A percentile compares a stretch with the other conserved stretches of the same genome.
Evolutionary conservation across 179 eudicot genomes (phyloP).

Genomic region (Corrigiola litoralis): DNA sequence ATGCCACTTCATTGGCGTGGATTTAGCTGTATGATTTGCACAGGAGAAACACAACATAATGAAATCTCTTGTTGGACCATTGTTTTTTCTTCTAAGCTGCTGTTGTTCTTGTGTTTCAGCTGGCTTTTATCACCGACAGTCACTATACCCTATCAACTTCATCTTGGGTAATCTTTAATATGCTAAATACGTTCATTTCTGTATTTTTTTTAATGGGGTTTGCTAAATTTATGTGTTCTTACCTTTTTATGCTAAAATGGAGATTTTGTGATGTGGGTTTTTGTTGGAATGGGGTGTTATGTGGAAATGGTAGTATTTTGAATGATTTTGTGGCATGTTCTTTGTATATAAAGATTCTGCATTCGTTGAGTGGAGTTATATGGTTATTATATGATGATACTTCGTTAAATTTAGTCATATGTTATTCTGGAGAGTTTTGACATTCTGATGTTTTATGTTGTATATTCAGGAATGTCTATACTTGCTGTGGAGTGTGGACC

Average conservation of each 20-base stretch:
- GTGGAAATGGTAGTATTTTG: background rate
- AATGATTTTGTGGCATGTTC: background rate
- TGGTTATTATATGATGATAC: background rate
- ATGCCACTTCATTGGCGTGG: background rate
- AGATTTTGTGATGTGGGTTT: constrained; percentile 1
- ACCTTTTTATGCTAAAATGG: background rate
- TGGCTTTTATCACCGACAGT: constrained; percentile 18
- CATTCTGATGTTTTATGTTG: background rate
- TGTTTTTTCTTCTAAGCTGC: constrained; percentile 7
- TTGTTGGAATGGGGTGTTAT: constrained; percentile 7
- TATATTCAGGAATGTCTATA: background rate
- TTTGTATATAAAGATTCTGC: background rate
- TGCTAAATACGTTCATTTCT: too few species aligned
- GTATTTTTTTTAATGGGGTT: background rate
- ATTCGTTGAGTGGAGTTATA: background rate
- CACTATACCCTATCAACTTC: constrained; percentile 25
- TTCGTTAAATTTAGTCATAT: background rate
- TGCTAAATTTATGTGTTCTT: background rate
- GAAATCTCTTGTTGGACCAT: background rate
- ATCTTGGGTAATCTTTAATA: constrained; percentile 18
- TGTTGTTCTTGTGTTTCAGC: constrained; percentile 18
- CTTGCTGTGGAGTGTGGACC: background rate
- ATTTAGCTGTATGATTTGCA: too few species aligned
- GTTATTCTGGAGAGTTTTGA: background rate
- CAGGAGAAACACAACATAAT: background rate